Evolutionary conservation across 306 rosid genomes (phyloP).

Genomic region (Chamaecrista fasciculata): DNA sequence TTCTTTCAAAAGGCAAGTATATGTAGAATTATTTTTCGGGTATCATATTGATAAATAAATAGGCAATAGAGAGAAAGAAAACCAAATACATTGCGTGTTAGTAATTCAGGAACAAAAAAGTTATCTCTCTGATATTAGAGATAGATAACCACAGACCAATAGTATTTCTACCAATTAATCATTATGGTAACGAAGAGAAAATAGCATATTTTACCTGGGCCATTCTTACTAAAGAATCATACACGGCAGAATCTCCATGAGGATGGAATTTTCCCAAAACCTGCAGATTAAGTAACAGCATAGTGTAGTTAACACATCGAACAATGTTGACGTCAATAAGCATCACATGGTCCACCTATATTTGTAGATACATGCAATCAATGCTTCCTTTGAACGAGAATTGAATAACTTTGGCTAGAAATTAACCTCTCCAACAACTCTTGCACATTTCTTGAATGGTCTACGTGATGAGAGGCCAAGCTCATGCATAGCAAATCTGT

Average conservation of each 20-base stretch:
- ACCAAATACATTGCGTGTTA: not conserved
- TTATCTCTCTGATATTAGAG: too few species aligned
- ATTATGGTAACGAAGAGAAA: slow-evolving; percentile 4
- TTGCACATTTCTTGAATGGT: slow-evolving; percentile 95
- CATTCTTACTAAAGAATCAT: slow-evolving; percentile 96
- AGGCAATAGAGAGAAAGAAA: too few species aligned
- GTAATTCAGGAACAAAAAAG: slow-evolving; percentile 10
- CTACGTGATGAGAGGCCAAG: slow-evolving; percentile 82
- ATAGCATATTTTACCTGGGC: slow-evolving; percentile 69
- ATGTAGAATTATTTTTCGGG: not conserved
- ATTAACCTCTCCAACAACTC: slow-evolving; percentile 99
- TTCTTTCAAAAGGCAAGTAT: not conserved
- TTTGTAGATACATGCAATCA: slow-evolving; percentile 9
- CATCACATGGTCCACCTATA: slow-evolving; percentile 5
- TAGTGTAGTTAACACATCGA: slow-evolving; percentile 18
- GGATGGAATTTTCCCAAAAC: slow-evolving; percentile 97
- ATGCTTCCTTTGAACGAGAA: slow-evolving; percentile 1
- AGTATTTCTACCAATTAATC: not conserved
- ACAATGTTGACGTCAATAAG: not conserved
- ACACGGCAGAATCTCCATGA: slow-evolving; percentile 92
- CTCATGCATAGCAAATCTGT: slow-evolving; percentile 97
- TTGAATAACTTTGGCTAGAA: slow-evolving; percentile 17
- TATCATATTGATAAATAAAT: not conserved
- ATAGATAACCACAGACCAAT: too few species aligned
- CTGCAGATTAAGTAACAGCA: slow-evolving; percentile 45